These are phyloP conservation scores for Mycena polygramma DNA, from an alignment of 768 basidiomycete genomes.

Conservation along the genomic window DNA sequence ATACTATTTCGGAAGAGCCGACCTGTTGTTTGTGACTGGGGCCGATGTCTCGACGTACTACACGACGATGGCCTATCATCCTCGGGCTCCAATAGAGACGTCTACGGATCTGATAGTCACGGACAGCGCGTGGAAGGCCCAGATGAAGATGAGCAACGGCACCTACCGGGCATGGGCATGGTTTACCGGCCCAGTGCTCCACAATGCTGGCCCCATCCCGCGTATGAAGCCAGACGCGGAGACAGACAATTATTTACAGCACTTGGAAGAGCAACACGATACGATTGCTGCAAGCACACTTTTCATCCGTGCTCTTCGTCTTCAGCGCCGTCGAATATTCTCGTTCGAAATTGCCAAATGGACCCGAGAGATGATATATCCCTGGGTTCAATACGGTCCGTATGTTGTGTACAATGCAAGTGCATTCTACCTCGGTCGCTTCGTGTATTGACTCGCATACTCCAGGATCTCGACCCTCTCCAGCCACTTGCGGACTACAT, in stretches of 20 bases:
- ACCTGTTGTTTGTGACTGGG: background rate
- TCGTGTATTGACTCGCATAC: background rate
- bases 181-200: background rate
- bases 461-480: background rate
- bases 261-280: background rate
- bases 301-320: background rate
- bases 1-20: background rate
- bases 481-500: slow-evolving; percentile 6
- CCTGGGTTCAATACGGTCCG: no score
- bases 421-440: background rate
- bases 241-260: background rate
- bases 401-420: no score
- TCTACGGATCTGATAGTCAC: background rate
- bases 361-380: background rate
- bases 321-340: background rate
- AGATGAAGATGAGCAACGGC: background rate
- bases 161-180: background rate
- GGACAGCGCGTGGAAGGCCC: background rate
- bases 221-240: background rate
- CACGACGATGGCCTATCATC: background rate
- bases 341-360: background rate
- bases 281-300: background rate
- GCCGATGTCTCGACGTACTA: background rate
- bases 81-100: background rate
- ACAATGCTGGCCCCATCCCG: background rate